These are phyloP conservation scores for Syzygium jambos DNA, from an alignment of 345 rosid genomes.

Conservation along the genomic window DNA sequence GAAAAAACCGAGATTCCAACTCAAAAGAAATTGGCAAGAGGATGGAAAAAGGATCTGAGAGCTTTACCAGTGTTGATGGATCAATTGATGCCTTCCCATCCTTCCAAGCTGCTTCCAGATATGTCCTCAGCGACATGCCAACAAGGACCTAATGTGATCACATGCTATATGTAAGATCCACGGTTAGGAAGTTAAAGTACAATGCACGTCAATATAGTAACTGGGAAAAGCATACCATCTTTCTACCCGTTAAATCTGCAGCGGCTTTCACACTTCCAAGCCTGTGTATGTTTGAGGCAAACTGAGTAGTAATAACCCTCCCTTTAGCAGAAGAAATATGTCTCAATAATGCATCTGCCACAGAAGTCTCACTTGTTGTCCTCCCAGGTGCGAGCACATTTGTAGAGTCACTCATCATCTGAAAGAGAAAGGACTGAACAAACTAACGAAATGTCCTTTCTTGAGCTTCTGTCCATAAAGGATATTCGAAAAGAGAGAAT, in stretches of 20 bases:
- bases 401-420: constrained; percentile 99
- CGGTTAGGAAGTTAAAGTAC: not conserved
- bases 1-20: not conserved
- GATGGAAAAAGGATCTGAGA: not conserved
- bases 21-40: not conserved
- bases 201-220: not conserved
- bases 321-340: constrained; percentile 80
- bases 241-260: constrained; percentile 87
- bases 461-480: not conserved
- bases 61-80: constrained; percentile 82
- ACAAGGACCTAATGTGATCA: constrained; percentile 53
- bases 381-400: constrained; percentile 95
- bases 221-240: constrained; percentile 47
- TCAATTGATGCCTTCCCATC: constrained; percentile 98
- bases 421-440: constrained; percentile 2
- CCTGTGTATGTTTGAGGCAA: constrained; percentile 94
- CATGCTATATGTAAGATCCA: not conserved
- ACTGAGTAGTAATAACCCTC: constrained; percentile 93
- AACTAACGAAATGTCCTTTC: not conserved
- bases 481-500: not conserved
- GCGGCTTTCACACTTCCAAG: constrained; percentile 98
- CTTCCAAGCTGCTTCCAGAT: constrained; percentile 97
- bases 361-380: constrained; percentile 78
- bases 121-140: constrained; percentile 97
- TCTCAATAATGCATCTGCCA: constrained; percentile 75